phyloP scores from a whole-genome alignment of 805 yeast species.

The Hanseniaspora occidentalis region DNA sequence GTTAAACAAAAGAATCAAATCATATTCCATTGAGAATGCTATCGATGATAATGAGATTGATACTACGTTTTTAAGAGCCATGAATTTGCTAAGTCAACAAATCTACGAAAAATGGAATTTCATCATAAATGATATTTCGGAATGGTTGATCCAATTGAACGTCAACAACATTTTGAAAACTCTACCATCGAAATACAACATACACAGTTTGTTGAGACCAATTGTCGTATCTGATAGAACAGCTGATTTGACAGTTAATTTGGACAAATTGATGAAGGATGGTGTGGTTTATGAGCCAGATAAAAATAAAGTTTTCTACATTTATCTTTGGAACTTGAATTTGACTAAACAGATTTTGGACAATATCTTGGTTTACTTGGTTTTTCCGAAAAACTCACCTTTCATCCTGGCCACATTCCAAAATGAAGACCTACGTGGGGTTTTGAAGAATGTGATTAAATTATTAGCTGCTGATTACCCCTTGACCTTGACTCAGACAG shows the following conservation, averaged over 20 bases:
- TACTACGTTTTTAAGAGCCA: no score
- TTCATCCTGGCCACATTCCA: not conserved
- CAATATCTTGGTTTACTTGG: not conserved
- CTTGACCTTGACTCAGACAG: not conserved
- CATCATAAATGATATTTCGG: conserved; percentile 2
- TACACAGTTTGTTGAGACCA: conserved; percentile 2
- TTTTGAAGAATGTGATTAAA: not conserved
- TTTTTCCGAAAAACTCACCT: no score
- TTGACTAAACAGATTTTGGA: not conserved
- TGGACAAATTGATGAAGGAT: not conserved
- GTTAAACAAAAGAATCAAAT: no score
- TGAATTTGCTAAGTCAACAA: not conserved
- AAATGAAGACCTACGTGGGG: not conserved
- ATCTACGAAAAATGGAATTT: not conserved
- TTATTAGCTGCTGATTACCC: not conserved
- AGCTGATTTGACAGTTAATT: not conserved
- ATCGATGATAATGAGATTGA: no score
- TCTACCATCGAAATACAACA: conserved; percentile 3
- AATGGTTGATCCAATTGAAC: conserved; percentile 5
- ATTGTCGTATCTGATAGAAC: conserved; percentile 1
- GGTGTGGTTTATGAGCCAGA: conserved; percentile 1
- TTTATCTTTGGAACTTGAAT: not conserved
- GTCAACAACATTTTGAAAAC: conserved; percentile 5
- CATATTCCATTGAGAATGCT: no score
- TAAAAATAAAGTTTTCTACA: not conserved